Evolutionary conservation across 371 early-diverging fungal species (phyloP), one percentile per base, ranked within the genome.

Genomic region (Mortierella sp.): DNA sequence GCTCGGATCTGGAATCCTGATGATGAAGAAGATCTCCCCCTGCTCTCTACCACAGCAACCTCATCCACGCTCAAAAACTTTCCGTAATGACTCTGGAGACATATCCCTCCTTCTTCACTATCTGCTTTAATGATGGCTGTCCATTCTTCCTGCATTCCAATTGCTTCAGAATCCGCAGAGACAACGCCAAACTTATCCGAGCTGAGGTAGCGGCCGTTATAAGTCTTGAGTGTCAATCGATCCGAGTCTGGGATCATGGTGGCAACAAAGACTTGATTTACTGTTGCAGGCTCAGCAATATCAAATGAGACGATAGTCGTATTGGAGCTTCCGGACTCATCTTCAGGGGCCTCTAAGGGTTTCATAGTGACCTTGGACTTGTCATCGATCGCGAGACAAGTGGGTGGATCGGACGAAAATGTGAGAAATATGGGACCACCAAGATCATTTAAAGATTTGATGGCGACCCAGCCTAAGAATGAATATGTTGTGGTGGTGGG

Each of bases 161-260:
- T 92, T 0, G 96, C 97, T 71, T 95, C 95, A 38, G 86, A 77
- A 15, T 90, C 86, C 24, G 90, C 90, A 4, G 89, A 68, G 0
- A 95, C 94, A 7, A 93, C 88, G 4, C 96, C 97, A 84, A 95
- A 90, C 67, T 95, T 94, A 87, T 96, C 97, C 13, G 90, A 87
- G 45, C 93, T 87, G 9, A 96, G 77, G 78, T 95, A 96, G 68
- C 88, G 89, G 21, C 90, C 91, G 59, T 87, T 84, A 15, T 87
- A 88, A 4, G 93, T 89, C 71, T 94, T 94, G 69, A 96, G 86
- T 0, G 88, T 87, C 63, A 90, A 86, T 3, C 86, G 81, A 71
- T 84, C 85, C 13, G 85, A 86, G 22, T 90, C 92, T 15, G 88
- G 83, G 21, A 91, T 77, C 59, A 88, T 86, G 15, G 88, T 84